These are phyloP conservation scores for Bidens hawaiensis DNA, from an alignment of 140 eudicot genomes.

Conservation along the genomic window DNA sequence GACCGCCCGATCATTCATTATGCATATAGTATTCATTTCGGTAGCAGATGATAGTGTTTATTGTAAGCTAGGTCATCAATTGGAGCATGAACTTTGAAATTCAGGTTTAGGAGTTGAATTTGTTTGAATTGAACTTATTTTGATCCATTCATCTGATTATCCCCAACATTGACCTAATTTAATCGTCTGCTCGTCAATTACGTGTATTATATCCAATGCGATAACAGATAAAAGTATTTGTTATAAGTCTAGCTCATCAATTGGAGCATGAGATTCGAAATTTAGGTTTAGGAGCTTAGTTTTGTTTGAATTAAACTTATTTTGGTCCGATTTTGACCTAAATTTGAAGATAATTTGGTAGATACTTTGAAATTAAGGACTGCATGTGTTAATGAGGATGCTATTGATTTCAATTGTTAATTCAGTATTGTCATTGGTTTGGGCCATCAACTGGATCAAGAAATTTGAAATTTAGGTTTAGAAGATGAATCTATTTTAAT, in stretches of 20 bases:
- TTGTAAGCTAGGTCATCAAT: neutral
- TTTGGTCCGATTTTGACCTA: neutral
- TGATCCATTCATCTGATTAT: no score
- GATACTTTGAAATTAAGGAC: neutral
- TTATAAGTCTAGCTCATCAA: no score
- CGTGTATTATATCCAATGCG: neutral
- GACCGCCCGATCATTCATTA: constrained; percentile 5
- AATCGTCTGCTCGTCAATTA: neutral
- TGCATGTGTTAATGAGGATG: neutral
- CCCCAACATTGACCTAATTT: no score
- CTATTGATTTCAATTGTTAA: neutral
- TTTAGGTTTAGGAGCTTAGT: constrained; percentile 1
- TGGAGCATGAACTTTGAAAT: neutral
- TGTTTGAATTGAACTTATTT: neutral
- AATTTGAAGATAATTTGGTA: neutral
- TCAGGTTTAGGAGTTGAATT: no score
- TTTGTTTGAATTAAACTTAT: neutral
- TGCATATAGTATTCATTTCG: neutral
- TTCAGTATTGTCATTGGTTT: neutral
- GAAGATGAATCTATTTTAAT: no score
- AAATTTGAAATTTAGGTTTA: no score
- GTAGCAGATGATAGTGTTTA: neutral
- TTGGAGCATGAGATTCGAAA: neutral
- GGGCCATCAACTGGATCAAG: no score
- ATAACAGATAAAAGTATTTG: neutral